Evolutionary conservation across 805 yeast genomes (phyloP), one percentile per base, ranked within the genome.

Genomic region (Candida germanica): DNA sequence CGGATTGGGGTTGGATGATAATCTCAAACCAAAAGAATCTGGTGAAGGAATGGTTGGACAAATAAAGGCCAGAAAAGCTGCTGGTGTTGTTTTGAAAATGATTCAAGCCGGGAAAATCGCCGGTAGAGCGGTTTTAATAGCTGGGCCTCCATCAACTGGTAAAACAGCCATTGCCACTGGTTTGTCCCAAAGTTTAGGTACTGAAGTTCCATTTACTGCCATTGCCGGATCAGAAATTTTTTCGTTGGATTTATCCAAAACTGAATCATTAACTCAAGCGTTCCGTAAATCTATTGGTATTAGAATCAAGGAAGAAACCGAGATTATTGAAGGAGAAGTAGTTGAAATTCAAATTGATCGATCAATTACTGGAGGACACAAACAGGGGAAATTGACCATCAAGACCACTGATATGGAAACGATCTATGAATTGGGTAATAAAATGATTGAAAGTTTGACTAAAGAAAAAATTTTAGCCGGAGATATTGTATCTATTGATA

Each of bases 71-170:
- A 79, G 99, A 63, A 82, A 80, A 56, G 98, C 99, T 4, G 96
- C 96, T 13, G 99, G 96, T 39, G 82, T 93, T 27, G 82, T 93
- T 35, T 75, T 91, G 49, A 89, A 86, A 65, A 83, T 93, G 87
- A 87, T 93, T 42, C 88, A 87, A 56, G 88, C 85, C 22, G 96
- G 96, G 34, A 80, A 86, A 47, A 91, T 93, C 62, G 96, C 98
- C 15, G 99, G 99, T 18, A 78, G 97, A 48, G 97, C 98, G 1
- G 93, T 89, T 14, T 66, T 93, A 44, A 73, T 93, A 42, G 98
- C 98, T 0, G 99, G 99, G 26, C 98, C 98, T 8, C 98, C 98
- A 19, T 87, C 96, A 10, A 93, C 98, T 0, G 99, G 99, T 62
- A 93, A 93, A 61, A 93, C 99, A 3, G 99, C 99, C 25, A 77